phyloP scores from a whole-genome alignment of 495 filamentous ascomycete species.

The Penicillium cosmopolitanum region DNA sequence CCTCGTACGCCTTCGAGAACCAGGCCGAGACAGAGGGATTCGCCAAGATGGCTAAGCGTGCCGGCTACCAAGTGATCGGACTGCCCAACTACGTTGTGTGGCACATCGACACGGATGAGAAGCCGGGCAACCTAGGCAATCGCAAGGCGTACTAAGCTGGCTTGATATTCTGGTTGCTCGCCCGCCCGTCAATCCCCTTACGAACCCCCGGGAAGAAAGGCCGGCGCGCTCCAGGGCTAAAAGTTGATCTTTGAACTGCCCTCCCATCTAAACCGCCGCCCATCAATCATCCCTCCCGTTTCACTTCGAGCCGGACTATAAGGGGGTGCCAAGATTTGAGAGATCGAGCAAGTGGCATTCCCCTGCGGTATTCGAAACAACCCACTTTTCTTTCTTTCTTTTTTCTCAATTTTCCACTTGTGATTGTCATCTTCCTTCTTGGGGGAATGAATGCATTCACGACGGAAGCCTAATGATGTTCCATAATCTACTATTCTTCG shows the following conservation, averaged over 20 bases:
- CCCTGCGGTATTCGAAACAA: too few relatives aligned
- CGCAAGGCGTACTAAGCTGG: slow-evolving; percentile 48
- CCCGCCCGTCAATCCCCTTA: slow-evolving; percentile 4
- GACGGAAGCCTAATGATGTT: slow-evolving; percentile 43
- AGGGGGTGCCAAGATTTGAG: too few relatives aligned
- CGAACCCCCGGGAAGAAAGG: slow-evolving; percentile 14
- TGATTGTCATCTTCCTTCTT: slow-evolving; percentile 20
- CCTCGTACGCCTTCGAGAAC: slow-evolving; percentile 96
- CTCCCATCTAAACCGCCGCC: background rate
- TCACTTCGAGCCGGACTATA: background rate
- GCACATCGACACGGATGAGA: slow-evolving; percentile 99
- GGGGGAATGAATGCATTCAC: slow-evolving; percentile 28
- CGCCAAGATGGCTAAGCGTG: slow-evolving; percentile 97
- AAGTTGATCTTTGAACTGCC: slow-evolving; percentile 31
- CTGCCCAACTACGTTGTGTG: slow-evolving; percentile 98
- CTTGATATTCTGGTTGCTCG: background rate
- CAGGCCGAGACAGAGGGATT: slow-evolving; percentile 99
- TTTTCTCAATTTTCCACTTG: slow-evolving; percentile 10
- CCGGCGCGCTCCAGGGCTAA: slow-evolving; percentile 7
- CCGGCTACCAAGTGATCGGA: slow-evolving; percentile 89
- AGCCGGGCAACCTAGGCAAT: slow-evolving; percentile 72
- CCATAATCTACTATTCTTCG: slow-evolving; percentile 44
- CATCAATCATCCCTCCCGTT: slow-evolving; percentile 23
- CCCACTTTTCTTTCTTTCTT: too few relatives aligned
- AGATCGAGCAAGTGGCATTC: too few relatives aligned